Evolutionary conservation across 345 rosid species (phyloP), one percentile per base, ranked within the genome.

Genomic region (Arabis hirsuta): DNA sequence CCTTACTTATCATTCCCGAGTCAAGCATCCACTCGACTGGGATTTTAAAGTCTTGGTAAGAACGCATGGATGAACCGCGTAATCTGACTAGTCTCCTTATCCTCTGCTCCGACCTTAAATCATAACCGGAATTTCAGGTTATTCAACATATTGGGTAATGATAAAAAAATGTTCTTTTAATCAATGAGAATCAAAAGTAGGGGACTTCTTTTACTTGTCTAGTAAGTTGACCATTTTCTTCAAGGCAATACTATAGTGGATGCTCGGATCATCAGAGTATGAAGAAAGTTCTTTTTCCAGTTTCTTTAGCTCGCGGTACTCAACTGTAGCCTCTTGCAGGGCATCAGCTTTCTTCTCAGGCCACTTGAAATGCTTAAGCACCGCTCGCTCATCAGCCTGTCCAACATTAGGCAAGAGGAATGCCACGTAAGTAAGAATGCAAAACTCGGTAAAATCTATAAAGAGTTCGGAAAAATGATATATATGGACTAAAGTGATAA

Each of bases 311-410:
- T 81, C 88, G 2, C 90, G 90, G 69, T 88, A 93, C 70, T 90
- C 98, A 32, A 93, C 81, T 12, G 98, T 88, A 61, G 96, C 97
- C 78, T 90, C 98, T 70, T 90, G 80, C 72, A 93, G 55, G 50
- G 94, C 87, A 84, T 93, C 97, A 4, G 96, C 98, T 81, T 90
- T 93, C 69, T 62, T 82, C 84, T 93, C 98, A 7, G 97, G 98
- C 97, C 97, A 93, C 67, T 87, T 85, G 78, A 93, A 93, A 78
- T 93, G 94, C 87, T 93, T 93, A 67, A 90, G 73, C 62, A 93
- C 98, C 50, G 96, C 96, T 70, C 86, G 81, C 67, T 93, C 97
- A 77, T 93, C 98, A 26, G 90, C 94, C 98, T 90, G 80, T 55
- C 24, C 9, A 7, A 51, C 60, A 73, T 38, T 50, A 52, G 12